phyloP scores from a whole-genome alignment of 2,329 filamentous ascomycete genomes.

The Beauveria australis region DNA sequence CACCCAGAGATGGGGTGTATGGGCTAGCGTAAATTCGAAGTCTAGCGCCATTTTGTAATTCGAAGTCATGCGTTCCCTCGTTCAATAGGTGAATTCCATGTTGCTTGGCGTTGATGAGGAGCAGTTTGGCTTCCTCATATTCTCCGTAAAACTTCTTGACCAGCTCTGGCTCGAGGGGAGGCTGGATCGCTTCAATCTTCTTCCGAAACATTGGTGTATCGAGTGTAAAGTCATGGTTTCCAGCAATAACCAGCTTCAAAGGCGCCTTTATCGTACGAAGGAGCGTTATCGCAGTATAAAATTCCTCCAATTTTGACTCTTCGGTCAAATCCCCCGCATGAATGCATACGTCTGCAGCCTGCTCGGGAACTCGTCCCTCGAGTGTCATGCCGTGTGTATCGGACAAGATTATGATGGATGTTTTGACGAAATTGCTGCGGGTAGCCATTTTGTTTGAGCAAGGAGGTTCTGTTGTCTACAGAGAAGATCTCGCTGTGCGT shows the following conservation, averaged over 20 bases:
- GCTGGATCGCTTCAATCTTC: conserved; percentile 17
- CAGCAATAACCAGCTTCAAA: conserved; percentile 41
- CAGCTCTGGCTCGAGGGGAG: neutral
- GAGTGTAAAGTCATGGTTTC: conserved; percentile 43
- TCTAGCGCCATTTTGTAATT: conserved; percentile 30
- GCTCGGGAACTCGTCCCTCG: neutral
- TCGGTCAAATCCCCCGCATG: conserved; percentile 43
- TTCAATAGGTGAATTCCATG: conserved; percentile 31
- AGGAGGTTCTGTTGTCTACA: too few relatives aligned
- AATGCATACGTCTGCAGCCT: conserved; percentile 32
- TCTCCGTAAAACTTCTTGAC: conserved; percentile 27
- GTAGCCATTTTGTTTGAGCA: neutral
- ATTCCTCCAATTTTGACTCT: conserved; percentile 33
- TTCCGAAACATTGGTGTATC: conserved; percentile 26
- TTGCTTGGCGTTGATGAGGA: conserved; percentile 19
- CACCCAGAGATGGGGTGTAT: conserved; percentile 32
- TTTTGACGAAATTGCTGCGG: conserved; percentile 9
- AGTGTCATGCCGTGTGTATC: conserved; percentile 18
- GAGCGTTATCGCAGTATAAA: conserved; percentile 26
- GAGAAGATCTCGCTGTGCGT: too few relatives aligned
- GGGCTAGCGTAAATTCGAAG: conserved; percentile 38
- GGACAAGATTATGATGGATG: conserved; percentile 18
- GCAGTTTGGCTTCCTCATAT: conserved; percentile 24
- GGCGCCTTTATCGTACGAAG: conserved; percentile 32
- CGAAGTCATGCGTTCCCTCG: conserved; percentile 33